Evolutionary conservation across 768 basidiomycete species (phyloP).

Genomic region (Trichaptum fuscoviolaceum): DNA sequence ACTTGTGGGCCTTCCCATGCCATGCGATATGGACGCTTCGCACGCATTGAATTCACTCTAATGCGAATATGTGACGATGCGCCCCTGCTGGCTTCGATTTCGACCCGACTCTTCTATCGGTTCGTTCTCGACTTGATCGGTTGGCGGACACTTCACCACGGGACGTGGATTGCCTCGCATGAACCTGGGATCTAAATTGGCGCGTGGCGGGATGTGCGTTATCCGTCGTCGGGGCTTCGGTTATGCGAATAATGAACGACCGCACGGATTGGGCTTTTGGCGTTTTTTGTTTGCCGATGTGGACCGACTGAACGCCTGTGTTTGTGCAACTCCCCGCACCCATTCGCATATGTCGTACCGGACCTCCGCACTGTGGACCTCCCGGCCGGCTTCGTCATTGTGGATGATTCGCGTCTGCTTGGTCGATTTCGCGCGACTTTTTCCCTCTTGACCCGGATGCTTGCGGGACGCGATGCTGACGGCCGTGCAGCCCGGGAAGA

Average conservation of each 20-base stretch:
- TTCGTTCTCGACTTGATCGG: neutral
- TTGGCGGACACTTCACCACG: neutral
- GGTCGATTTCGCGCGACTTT: neutral
- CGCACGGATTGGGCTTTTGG: too few relatives aligned
- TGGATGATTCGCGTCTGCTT: neutral
- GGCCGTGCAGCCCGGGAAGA: slow-evolving; percentile 66
- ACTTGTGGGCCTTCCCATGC: neutral
- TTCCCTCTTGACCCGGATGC: too few relatives aligned
- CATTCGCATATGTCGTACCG: neutral
- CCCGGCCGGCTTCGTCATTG: too few relatives aligned
- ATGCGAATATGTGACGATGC: neutral
- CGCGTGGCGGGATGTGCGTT: too few relatives aligned
- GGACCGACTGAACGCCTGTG: too few relatives aligned
- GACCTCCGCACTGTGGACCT: neutral
- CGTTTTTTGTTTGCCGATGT: too few relatives aligned
- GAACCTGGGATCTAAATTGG: neutral
- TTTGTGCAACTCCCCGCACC: neutral
- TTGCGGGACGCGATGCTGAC: slow-evolving; percentile 2
- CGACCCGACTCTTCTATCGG: neutral
- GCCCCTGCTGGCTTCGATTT: neutral
- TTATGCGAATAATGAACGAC: too few relatives aligned
- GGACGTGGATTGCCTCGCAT: neutral
- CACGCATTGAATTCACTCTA: neutral
- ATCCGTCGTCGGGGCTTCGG: too few relatives aligned
- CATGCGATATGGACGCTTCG: neutral